Percentiles rank a stretch among this genome's conserved stretches.
Conservation (phyloP, 2,329 filamentous ascomycete genomes). For the Trichoderma sp. region DNA sequence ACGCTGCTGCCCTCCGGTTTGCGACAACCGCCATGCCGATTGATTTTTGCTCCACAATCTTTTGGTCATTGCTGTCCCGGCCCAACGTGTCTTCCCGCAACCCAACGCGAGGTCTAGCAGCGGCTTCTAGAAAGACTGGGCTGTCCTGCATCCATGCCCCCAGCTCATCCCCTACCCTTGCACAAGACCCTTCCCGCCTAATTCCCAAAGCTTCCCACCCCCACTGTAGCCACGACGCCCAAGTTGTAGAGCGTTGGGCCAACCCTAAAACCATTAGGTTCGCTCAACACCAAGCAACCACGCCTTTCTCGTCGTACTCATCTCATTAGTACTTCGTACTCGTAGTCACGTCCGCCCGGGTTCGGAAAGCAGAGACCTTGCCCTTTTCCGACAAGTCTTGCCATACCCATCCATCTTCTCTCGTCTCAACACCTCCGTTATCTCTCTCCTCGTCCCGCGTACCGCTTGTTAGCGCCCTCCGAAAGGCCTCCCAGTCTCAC, state of each 20-base stretch:
- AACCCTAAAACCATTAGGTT: slow-evolving; percentile 17
- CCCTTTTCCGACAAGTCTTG: slow-evolving; percentile 11
- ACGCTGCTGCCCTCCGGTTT: slow-evolving; percentile 14
- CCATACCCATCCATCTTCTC: background rate
- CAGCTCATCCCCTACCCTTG: background rate
- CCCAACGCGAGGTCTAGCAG: slow-evolving; percentile 17
- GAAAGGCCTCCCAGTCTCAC: slow-evolving; percentile 15
- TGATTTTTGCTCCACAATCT: slow-evolving; percentile 7
- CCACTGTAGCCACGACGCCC: slow-evolving; percentile 18
- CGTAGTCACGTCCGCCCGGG: background rate
- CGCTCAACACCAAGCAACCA: slow-evolving; percentile 14
- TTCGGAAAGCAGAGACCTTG: background rate
- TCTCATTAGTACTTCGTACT: background rate
- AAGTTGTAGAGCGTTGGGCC: slow-evolving; percentile 16
- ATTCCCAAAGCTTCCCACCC: slow-evolving; percentile 13
- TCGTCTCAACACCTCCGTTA: background rate
- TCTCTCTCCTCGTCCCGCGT: slow-evolving; percentile 10
- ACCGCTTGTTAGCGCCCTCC: slow-evolving; percentile 12
- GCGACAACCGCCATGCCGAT: slow-evolving; percentile 9
- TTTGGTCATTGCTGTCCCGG: slow-evolving; percentile 15
- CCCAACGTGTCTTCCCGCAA: slow-evolving; percentile 18
- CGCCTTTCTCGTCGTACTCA: slow-evolving; percentile 7
- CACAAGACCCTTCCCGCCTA: slow-evolving; percentile 18
- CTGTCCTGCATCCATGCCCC: slow-evolving; percentile 15
- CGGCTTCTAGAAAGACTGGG: slow-evolving; percentile 19